Evolutionary conservation across 75 land plant species (phyloP).

Genomic region (Pinus tabuliformis): DNA sequence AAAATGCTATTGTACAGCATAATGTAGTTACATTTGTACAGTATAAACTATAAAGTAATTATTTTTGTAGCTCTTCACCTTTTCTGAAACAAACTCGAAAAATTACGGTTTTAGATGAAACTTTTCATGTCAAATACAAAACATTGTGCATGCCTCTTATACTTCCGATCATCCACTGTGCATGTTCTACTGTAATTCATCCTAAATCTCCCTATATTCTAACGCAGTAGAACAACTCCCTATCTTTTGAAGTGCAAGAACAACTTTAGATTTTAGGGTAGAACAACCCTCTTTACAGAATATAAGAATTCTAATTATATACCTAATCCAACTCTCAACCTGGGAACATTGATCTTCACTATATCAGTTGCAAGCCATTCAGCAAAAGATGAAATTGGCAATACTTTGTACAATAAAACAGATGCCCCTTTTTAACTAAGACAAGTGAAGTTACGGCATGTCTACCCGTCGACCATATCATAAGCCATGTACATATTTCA

Average conservation of each 20-base stretch:
- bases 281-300: background rate
- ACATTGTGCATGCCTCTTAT: background rate
- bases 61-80: background rate
- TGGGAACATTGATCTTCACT: background rate
- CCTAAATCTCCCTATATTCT: slow-evolving; percentile 1
- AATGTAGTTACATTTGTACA: background rate
- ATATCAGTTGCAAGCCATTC: background rate
- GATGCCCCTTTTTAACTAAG: background rate
- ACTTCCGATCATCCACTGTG: background rate
- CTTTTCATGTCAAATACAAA: background rate
- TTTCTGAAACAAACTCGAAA: background rate
- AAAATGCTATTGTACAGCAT: background rate
- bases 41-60: background rate
- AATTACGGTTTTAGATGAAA: background rate
- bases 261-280: background rate
- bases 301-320: background rate
- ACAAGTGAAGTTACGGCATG: background rate
- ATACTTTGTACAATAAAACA: background rate
- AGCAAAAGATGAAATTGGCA: background rate
- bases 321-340: background rate
- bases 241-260: background rate
- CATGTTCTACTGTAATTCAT: background rate
- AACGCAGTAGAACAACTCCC: background rate
- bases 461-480: background rate
- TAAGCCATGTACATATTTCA: background rate